Conservation (phyloP, 83 land plant species). For the Picea engelmannii region DNA sequence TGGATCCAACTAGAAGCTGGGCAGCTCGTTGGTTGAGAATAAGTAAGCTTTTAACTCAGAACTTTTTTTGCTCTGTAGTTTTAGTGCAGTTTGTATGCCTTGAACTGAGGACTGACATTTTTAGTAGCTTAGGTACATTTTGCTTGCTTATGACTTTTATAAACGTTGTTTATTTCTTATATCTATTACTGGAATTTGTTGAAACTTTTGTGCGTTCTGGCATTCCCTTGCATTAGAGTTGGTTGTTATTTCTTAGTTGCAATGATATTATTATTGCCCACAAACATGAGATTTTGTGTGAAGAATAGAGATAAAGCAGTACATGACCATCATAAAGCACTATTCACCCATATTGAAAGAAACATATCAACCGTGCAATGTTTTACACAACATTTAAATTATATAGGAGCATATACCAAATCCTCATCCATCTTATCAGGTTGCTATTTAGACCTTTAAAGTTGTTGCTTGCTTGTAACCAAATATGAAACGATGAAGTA, state of each 20-base stretch:
- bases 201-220: background rate
- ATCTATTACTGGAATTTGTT: background rate
- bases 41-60: slow-evolving; percentile 39
- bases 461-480: too few relatives aligned
- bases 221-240: background rate
- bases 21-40: slow-evolving; percentile 90
- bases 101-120: background rate
- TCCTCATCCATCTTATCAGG: background rate
- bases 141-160: background rate
- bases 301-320: background rate
- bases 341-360: background rate
- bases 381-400: background rate
- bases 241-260: background rate
- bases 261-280: background rate
- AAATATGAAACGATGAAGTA: too few relatives aligned
- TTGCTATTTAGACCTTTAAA: background rate
- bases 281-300: background rate
- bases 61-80: too few relatives aligned
- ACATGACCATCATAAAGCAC: background rate
- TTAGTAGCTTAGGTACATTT: background rate
- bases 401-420: too few relatives aligned
- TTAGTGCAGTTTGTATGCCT: background rate
- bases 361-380: background rate
- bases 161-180: background rate
- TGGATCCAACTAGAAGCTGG: slow-evolving; percentile 91